Evolutionary conservation across 495 filamentous ascomycete genomes (phyloP), one percentile per base, ranked within the genome.

Genomic region (Glonium stellatum): DNA sequence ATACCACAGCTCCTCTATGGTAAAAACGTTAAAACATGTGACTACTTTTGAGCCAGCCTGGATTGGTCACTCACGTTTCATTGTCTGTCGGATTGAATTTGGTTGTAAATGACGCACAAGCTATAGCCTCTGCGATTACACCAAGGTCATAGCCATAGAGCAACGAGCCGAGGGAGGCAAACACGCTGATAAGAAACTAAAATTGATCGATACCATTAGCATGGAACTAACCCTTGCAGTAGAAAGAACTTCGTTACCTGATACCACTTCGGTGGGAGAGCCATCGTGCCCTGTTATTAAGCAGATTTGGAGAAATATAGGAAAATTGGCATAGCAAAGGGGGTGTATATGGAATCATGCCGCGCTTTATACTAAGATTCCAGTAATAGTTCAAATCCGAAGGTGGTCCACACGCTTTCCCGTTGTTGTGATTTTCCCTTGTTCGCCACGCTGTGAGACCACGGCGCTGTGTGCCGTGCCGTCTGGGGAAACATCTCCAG

Each of bases 1-100:
- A 84, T 15, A 88, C 84, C 0, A 88, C 84, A 36, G 84, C 75
- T 54, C 85, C 84, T 47, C 21, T 10, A 58, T 15, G 27, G 27
- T 31, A 8, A 42, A 22, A 34, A 22, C 23, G 13, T 12, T 55
- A 15, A 27, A 13, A 31, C 13, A 39, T 4, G 4, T 35, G 34
- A 27, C 5, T 22, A 31, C 54, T 18, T 42, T 10, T 48, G 8
- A 13, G 22, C 9, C 27, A 42, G n/a, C 52, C 3, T 27, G 21
- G 25, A 58, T 34, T 19, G 25, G 61, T n/a, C 77, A n/a, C n/a
- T 73, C 58, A 85, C 83, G 72, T 82, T 66, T 87, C 73, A 35
- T 79, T 77, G 47, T 74, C 69, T 55, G 75, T 73, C 6, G 82
- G 73, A 0, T 78, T 67, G 69, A 86, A 86, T 35, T 76, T 77